Evolutionary conservation across 2,329 filamentous ascomycete species (phyloP), one percentile per base, ranked within the genome.

Genomic region (Aspergillus hiratsukae): DNA sequence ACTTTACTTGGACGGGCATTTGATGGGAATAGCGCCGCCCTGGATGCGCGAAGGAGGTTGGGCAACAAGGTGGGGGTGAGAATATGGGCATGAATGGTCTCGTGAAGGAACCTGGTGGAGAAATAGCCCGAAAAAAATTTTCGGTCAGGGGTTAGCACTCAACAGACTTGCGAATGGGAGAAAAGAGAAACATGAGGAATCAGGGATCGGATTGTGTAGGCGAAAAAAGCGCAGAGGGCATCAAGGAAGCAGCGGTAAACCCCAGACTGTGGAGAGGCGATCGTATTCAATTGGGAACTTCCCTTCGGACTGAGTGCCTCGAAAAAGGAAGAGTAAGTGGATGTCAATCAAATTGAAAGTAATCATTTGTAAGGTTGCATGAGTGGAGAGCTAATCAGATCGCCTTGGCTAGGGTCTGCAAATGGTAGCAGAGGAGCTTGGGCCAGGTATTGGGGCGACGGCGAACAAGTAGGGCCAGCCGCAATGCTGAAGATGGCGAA

Each of bases 1-100:
- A 52, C 58, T 60, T 53, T 58, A 56, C 60, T 82, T 57, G 86
- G 87, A 59, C 88, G 86, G 65, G 84, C 80, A 74, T 95, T 95
- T 75, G 90, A 88, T 63, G 94, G 93, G 72, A 97, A 97, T 55
- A 97, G 79, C 58, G 89, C 84, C 66, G 83, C 85, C 70, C 94
- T 89, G 67, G 89, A 81, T 63, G 85, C 72, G 54, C 70, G 72
- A 23, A 79, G 72, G 63, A 90, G 74, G 69, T 80, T 79, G 70
- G 89, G 85, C 55, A 91, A 78, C 64, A 83, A 80, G 59, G 81
- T 80, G 64, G 86, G 80, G 75, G 87, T 83, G 60, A 91, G 78
- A 58, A 89, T 70, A 69, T 82, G 76, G 82, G 79, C 75, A 81
- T 88, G 73, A 67, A 76, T 78, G 65, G 70, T 73, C 64, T 77